Percentiles rank a stretch among this genome's conserved stretches.
These are phyloP conservation scores for Serpula lacrymans DNA, from an alignment of 768 basidiomycete genomes.

Conservation along the genomic window DNA sequence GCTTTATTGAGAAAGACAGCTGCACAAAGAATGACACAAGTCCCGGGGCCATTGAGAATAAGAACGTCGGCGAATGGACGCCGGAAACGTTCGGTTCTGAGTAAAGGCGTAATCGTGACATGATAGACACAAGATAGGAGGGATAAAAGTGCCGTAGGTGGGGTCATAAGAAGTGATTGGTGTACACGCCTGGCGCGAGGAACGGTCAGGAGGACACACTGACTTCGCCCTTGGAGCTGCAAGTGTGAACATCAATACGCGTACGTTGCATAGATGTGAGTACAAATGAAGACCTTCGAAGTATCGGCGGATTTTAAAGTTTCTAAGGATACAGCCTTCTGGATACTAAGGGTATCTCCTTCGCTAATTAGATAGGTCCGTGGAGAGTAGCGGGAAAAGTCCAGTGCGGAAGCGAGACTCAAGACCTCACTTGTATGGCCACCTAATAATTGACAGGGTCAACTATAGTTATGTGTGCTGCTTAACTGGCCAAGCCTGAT, in stretches of 20 bases:
- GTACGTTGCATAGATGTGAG: too few species aligned
- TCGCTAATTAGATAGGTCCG: constrained; percentile 80
- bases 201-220: constrained; percentile 59
- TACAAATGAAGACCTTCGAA: constrained; percentile 10
- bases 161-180: constrained; percentile 70
- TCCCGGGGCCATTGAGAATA: constrained; percentile 93
- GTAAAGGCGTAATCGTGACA: constrained; percentile 52
- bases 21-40: constrained; percentile 76
- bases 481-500: constrained; percentile 4
- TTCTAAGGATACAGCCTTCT: constrained; percentile 71
- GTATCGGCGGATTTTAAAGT: constrained; percentile 12
- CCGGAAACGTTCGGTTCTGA: constrained; percentile 16
- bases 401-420: constrained; percentile 64
- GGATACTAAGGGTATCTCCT: constrained; percentile 75
- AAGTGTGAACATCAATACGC: constrained; percentile 12
- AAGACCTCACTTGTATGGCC: constrained; percentile 93
- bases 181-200: constrained; percentile 89
- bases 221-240: constrained; percentile 4
- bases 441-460: constrained; percentile 45
- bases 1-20: constrained; percentile 74
- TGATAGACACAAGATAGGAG: constrained; percentile 59
- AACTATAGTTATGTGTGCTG: constrained; percentile 3
- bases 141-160: constrained; percentile 61
- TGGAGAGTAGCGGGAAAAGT: constrained; percentile 70
- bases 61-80: constrained; percentile 65